Evolutionary conservation across 2,329 filamentous ascomycete species (phyloP), one percentile per base, ranked within the genome.

Genomic region (Immersiporthe knoxdaviesiana): DNA sequence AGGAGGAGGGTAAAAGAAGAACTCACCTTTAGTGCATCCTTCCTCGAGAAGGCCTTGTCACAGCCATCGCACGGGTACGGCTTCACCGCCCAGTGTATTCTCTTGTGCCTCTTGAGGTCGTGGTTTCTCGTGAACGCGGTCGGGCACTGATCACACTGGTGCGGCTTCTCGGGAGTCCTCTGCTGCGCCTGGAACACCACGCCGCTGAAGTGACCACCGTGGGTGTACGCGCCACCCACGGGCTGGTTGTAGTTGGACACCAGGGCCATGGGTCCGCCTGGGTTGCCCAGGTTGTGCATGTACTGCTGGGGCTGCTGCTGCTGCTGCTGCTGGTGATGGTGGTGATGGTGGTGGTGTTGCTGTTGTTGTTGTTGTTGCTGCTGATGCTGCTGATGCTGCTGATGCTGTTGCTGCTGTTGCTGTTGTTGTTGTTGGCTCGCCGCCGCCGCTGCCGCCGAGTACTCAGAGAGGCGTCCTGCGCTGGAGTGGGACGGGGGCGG

Each of bases 51-150:
- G 78, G 92, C 96, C 87, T 98, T 98, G 71, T 97, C 94, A 78
- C 96, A 99, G 76, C 91, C 91, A 8, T 84, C 88, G 78, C 96
- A 99, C 0, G 94, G 94, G 79, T 95, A 98, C 0, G 96, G 96
- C 84, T 99, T 99, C 54, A 98, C 93, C 0, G 94, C 92, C 69
- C 98, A 81, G 79, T 99, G 96, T 70, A 98, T 98, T 63, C 94
- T 85, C 84, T 97, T 97, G 79, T 99, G 96, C 65, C 96, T 88
- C 81, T 99, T 99, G 74, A 98, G 80, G 77, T 98, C 96, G 77
- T 98, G 96, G 73, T 98, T 98, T 5, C 96, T 87, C 79, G 97
- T 98, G 82, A 99, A 99, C 50, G 92, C 94, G 78, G 97, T 93
- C 0, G 92, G 89, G 76, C 96, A 99, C 77, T 92, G 87, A 74